These are phyloP conservation scores for Lavandula angustifolia DNA, from an alignment of 257 asterid genomes.

Conservation along the genomic window DNA sequence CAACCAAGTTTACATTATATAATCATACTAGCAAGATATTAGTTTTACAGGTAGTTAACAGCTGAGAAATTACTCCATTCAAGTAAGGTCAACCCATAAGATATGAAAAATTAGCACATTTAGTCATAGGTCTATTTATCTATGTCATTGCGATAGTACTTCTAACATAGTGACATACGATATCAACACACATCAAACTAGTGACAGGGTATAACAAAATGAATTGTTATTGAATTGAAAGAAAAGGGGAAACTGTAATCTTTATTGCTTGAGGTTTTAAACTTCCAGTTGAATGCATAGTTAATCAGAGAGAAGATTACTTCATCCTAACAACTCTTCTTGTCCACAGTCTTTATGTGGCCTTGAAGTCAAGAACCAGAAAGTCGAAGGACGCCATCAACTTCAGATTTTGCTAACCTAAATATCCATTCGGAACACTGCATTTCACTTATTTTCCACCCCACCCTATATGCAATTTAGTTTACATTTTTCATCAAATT, in stretches of 20 bases:
- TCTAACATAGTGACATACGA: not conserved
- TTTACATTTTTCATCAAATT: not conserved
- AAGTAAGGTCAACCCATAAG: not conserved
- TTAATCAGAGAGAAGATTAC: not conserved
- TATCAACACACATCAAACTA: not conserved
- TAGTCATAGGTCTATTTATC: not conserved
- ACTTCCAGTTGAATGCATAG: not conserved
- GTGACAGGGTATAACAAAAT: not conserved
- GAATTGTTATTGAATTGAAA: too few relatives aligned
- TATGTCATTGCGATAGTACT: not conserved
- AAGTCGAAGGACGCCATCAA: not conserved
- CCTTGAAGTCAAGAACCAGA: not conserved
- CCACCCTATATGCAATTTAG: too few relatives aligned
- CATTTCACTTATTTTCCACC: not conserved
- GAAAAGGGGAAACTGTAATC: not conserved
- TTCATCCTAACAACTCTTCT: not conserved
- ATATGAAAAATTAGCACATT: not conserved
- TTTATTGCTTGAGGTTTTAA: not conserved
- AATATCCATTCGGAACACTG: not conserved
- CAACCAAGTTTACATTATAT: too few relatives aligned
- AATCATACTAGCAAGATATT: not conserved
- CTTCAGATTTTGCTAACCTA: not conserved
- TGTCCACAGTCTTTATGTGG: not conserved
- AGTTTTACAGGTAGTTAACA: not conserved
- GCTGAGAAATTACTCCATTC: not conserved